phyloP scores from a whole-genome alignment of 164 flowering plant genomes.

The Vitis vinifera region ASM3070453v1 NC_081816.1:15375501-15376000 shows the following conservation, averaged over 20 bases:
- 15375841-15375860: neutral
- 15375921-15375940: constrained; percentile 2
- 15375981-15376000: too few species aligned
- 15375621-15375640: neutral
- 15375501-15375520: too few species aligned
- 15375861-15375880: neutral
- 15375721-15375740: neutral
- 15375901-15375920: neutral
- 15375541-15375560: too few species aligned
- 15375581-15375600: neutral
- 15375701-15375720: neutral
- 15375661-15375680: neutral
- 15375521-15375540: too few species aligned
- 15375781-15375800: too few species aligned
- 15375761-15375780: too few species aligned
- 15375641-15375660: neutral
- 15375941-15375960: too few species aligned
- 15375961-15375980: too few species aligned
- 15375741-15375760: neutral
- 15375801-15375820: neutral
- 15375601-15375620: neutral
- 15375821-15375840: neutral
- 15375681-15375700: neutral
- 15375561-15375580: neutral
- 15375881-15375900: neutral